A percentile compares a stretch with the other conserved stretches of the same genome.
phyloP scores from a whole-genome alignment of 2,329 filamentous ascomycete genomes.

The Aspergillus neoniger region DNA sequence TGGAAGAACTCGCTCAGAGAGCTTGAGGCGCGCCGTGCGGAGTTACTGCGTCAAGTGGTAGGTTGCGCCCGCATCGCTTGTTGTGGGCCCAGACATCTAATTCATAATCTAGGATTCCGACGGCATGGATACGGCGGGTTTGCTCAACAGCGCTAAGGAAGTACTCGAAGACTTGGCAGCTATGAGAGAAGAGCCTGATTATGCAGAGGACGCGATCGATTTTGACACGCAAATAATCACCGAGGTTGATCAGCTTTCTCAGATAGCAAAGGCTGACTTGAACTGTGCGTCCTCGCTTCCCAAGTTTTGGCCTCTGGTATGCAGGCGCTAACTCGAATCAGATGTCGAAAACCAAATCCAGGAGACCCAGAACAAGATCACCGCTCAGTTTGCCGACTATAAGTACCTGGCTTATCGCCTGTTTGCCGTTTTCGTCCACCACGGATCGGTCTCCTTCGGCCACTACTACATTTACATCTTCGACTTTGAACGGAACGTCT shows the following conservation, averaged over 20 bases:
- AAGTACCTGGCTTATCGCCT: conserved; percentile 73
- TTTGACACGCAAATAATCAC: conserved; percentile 45
- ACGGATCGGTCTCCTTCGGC: conserved; percentile 66
- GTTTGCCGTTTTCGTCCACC: conserved; percentile 91
- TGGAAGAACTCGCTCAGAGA: conserved; percentile 65
- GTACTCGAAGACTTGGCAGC: conserved; percentile 48
- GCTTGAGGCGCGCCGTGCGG: conserved; percentile 52
- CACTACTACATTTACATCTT: conserved; percentile 98
- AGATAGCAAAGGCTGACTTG: conserved; percentile 50
- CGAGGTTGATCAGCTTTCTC: conserved; percentile 49
- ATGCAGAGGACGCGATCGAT: conserved; percentile 43
- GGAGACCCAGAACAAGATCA: conserved; percentile 51
- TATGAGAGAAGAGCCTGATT: conserved; percentile 36
- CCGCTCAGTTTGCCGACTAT: conserved; percentile 64
- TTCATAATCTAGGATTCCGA: conserved; percentile 20
- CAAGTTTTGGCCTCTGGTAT: neutral
- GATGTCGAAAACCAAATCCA: conserved; percentile 51
- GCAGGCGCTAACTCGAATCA: conserved; percentile 19
- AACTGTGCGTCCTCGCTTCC: conserved; percentile 35
- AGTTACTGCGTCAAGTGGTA: conserved; percentile 44
- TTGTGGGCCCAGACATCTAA: conserved; percentile 9
- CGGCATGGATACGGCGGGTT: conserved; percentile 32
- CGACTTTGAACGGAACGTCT: conserved; percentile 77
- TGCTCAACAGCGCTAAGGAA: conserved; percentile 40
- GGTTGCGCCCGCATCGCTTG: neutral